Percentiles rank a stretch among this genome's conserved stretches.
These are phyloP conservation scores for Mycena belliarum DNA, from an alignment of 768 basidiomycete species.

Conservation along the genomic window DNA sequence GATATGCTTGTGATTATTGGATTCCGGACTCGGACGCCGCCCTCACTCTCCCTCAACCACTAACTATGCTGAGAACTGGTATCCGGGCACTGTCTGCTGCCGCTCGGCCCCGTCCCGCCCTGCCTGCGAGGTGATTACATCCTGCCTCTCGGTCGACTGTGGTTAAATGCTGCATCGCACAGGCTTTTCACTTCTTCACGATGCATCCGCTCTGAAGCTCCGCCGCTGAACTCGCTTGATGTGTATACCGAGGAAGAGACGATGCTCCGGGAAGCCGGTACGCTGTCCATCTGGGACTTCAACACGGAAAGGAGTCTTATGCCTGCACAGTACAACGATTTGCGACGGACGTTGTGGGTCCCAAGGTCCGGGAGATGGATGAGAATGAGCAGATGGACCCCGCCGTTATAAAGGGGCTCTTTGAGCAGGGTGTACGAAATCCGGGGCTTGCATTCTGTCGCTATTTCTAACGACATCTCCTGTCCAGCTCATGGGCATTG, in stretches of 20 bases:
- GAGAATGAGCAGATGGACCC: constrained; percentile 96
- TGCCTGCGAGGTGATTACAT: constrained; percentile 7
- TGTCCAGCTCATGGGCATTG: constrained; percentile 92
- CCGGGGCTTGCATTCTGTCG: neutral
- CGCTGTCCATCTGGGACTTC: constrained; percentile 23
- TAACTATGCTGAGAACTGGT: constrained; percentile 16
- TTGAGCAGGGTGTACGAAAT: constrained; percentile 86
- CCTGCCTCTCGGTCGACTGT: neutral
- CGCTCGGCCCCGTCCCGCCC: neutral
- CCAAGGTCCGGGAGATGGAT: constrained; percentile 96
- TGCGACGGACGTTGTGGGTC: constrained; percentile 84
- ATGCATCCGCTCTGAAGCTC: constrained; percentile 30
- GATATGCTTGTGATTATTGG: neutral
- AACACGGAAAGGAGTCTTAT: neutral
- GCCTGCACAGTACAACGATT: constrained; percentile 72
- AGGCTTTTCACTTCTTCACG: constrained; percentile 43
- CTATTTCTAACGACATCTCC: neutral
- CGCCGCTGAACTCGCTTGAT: constrained; percentile 63
- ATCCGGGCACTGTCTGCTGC: constrained; percentile 9
- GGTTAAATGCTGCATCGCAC: neutral
- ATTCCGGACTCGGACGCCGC: neutral
- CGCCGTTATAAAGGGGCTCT: constrained; percentile 79
- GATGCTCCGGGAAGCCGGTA: constrained; percentile 91
- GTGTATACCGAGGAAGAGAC: constrained; percentile 92
- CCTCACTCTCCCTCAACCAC: neutral